phyloP scores from a whole-genome alignment of 805 yeast species.

The Suhomyces pyralidae region DNA sequence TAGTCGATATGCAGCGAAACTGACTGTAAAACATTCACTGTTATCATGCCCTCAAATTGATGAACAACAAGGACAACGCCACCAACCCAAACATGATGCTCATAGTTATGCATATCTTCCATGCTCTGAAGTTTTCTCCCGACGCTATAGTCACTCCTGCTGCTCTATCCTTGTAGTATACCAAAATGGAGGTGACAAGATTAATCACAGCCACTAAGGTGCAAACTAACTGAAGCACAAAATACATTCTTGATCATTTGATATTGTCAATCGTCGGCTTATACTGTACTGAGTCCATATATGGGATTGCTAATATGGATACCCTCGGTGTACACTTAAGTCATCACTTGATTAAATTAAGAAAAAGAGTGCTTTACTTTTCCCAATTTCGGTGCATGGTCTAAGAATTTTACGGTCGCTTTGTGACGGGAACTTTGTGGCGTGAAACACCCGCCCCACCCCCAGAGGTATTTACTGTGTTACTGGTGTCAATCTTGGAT shows the following conservation, averaged over 20 bases:
- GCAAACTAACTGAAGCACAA: slow-evolving; percentile 9
- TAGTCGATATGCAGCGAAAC: not conserved
- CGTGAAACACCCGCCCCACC: not conserved
- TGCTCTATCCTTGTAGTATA: slow-evolving; percentile 12
- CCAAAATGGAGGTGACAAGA: slow-evolving; percentile 13
- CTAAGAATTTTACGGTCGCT: not conserved
- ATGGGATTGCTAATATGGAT: not conserved
- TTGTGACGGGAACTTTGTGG: not conserved
- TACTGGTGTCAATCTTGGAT: not conserved
- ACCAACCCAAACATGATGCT: slow-evolving; percentile 15
- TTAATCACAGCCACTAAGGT: slow-evolving; percentile 18
- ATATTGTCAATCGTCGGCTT: not conserved
- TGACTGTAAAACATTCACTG: not conserved
- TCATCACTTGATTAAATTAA: not conserved
- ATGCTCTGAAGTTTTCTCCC: slow-evolving; percentile 17
- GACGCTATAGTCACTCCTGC: slow-evolving; percentile 14
- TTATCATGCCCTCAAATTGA: not conserved
- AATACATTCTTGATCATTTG: slow-evolving; percentile 1
- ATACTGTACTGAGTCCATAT: not conserved
- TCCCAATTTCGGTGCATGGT: not conserved
- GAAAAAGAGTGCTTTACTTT: not conserved
- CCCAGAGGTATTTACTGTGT: not conserved
- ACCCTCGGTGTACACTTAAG: not conserved
- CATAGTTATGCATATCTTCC: slow-evolving; percentile 19
- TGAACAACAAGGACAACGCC: slow-evolving; percentile 14